Evolutionary conservation across 1,284 basidiomycete genomes (phyloP).

Genomic region (Fomitopsis pinicola): DNA sequence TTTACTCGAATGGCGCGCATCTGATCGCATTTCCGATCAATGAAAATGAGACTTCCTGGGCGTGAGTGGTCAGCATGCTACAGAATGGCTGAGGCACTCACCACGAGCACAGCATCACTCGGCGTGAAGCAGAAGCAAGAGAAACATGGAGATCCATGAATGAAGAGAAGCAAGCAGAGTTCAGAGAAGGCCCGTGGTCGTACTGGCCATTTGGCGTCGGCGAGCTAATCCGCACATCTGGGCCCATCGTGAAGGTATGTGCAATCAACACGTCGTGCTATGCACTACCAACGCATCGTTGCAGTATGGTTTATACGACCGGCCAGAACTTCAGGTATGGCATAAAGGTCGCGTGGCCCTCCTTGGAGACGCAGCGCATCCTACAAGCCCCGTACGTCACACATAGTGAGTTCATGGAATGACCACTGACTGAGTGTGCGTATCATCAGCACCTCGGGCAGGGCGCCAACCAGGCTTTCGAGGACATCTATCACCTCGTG

Average conservation of each 20-base stretch:
- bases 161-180: conserved; percentile 25
- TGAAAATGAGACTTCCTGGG: conserved; percentile 34
- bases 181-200: conserved; percentile 28
- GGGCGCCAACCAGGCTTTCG: conserved; percentile 45
- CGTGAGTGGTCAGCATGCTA: conserved; percentile 26
- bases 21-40: conserved; percentile 36
- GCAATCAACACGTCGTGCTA: not conserved
- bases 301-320: conserved; percentile 46
- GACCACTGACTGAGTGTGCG: not conserved
- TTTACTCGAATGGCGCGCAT: conserved; percentile 35
- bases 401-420: too few species aligned
- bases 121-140: conserved; percentile 34
- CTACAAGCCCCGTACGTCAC: conserved; percentile 28
- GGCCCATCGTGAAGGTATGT: conserved; percentile 36
- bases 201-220: conserved; percentile 34
- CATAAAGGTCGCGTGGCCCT: conserved; percentile 32
- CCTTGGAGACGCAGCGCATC: conserved; percentile 32
- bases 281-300: not conserved
- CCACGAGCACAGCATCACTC: conserved; percentile 27
- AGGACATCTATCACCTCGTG: conserved; percentile 39
- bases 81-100: not conserved
- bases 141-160: conserved; percentile 41
- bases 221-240: conserved; percentile 30
- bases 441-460: conserved; percentile 31
- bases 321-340: conserved; percentile 40